Percentiles rank a stretch among this genome's conserved stretches.
These are phyloP conservation scores for Oryza nivara DNA, from an alignment of 176 grass and related monocot species.

Conservation along the genomic window DNA sequence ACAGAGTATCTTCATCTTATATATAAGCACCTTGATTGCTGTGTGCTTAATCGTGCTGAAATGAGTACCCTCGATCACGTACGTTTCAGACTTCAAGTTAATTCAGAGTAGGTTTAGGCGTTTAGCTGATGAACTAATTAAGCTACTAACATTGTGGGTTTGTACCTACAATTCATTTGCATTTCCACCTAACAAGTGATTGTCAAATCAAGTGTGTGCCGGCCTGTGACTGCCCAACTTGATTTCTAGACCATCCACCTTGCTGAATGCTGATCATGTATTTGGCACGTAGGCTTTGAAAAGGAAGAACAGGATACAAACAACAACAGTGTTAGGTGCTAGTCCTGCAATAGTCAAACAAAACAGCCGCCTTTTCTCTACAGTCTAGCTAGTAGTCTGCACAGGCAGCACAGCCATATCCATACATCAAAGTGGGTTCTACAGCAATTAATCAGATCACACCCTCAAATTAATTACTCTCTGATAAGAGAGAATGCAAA, in stretches of 20 bases:
- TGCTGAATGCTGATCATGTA: not conserved
- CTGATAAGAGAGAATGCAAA: not conserved
- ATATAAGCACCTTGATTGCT: not conserved
- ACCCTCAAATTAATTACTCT: not conserved
- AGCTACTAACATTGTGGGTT: not conserved
- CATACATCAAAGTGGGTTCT: not conserved
- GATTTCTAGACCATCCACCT: not conserved
- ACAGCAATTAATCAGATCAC: not conserved
- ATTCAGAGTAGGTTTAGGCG: not conserved
- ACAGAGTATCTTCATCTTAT: constrained; percentile 2
- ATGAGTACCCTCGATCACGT: not conserved
- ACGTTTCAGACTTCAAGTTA: not conserved
- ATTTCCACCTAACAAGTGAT: not conserved
- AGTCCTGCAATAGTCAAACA: not conserved
- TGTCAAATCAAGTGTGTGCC: not conserved
- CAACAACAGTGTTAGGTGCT: not conserved
- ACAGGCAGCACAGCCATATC: not conserved
- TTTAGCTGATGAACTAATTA: not conserved
- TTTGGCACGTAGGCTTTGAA: not conserved
- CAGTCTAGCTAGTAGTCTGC: not conserved
- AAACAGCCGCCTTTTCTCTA: not conserved
- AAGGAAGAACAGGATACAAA: not conserved
- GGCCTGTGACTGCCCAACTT: not conserved
- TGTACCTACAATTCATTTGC: not conserved
- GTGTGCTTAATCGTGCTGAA: not conserved